A percentile compares a stretch with the other conserved stretches of the same genome.
These are phyloP conservation scores for Lagerstroemia speciosa DNA, from an alignment of 345 rosid species.

Conservation along the genomic window DNA sequence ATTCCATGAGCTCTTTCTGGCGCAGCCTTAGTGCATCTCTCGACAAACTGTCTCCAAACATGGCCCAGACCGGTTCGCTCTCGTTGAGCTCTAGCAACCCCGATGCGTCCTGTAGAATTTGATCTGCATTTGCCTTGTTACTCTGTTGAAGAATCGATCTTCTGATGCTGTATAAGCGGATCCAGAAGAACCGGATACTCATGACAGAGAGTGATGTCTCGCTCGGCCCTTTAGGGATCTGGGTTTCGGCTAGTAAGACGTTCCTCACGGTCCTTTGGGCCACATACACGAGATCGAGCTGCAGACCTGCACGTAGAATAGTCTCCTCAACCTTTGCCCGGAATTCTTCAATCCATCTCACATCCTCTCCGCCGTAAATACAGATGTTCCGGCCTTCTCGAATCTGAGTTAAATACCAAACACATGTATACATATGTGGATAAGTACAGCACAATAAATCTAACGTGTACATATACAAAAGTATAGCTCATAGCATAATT, in stretches of 20 bases:
- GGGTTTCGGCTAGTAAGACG: slow-evolving; percentile 16
- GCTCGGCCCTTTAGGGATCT: slow-evolving; percentile 18
- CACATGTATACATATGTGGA: not conserved
- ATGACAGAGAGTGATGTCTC: slow-evolving; percentile 23
- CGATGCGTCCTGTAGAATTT: slow-evolving; percentile 30
- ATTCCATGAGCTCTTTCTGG: slow-evolving; percentile 29
- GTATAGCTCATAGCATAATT: not conserved
- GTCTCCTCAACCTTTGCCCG: slow-evolving; percentile 20
- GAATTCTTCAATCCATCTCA: slow-evolving; percentile 44
- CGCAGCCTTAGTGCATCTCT: slow-evolving; percentile 24
- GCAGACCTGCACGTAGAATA: slow-evolving; percentile 29
- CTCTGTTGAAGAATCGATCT: slow-evolving; percentile 34
- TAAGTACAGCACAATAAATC: not conserved
- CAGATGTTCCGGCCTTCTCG: slow-evolving; percentile 48
- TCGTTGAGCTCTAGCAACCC: slow-evolving; percentile 36
- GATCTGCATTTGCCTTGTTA: slow-evolving; percentile 24
- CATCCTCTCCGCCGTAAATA: slow-evolving; percentile 48
- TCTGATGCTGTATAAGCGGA: slow-evolving; percentile 54
- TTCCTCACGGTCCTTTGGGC: slow-evolving; percentile 26
- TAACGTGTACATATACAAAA: not conserved
- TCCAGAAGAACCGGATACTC: slow-evolving; percentile 51
- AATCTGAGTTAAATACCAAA: slow-evolving; percentile 32
- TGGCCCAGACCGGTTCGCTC: slow-evolving; percentile 46
- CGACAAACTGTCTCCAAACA: slow-evolving; percentile 40
- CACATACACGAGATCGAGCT: slow-evolving; percentile 45